phyloP scores from a whole-genome alignment of 73 alveolate species.

The Durusdinium trenchii region DNA sequence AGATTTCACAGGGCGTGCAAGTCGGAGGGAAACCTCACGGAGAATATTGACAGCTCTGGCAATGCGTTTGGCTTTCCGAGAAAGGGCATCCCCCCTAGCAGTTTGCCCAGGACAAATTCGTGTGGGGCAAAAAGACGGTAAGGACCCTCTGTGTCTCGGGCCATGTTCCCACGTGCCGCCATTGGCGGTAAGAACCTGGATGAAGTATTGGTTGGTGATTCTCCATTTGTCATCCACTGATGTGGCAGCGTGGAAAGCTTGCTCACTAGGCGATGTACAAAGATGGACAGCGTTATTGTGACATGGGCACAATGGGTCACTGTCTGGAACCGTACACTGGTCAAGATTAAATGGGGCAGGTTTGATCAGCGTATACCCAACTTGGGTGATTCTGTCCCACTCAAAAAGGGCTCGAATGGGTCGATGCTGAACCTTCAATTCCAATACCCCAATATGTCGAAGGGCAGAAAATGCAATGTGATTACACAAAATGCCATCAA shows the following conservation, averaged over 20 bases:
- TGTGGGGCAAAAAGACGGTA: neutral
- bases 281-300: neutral
- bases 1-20: no score
- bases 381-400: neutral
- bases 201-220: neutral
- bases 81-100: no score
- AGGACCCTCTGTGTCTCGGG: neutral
- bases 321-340: neutral
- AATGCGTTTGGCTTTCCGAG: no score
- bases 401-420: neutral
- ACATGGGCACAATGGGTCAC: neutral
- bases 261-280: neutral
- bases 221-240: neutral
- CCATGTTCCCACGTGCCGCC: neutral
- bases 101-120: no score
- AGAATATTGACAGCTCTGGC: no score
- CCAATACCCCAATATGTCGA: neutral
- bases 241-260: neutral
- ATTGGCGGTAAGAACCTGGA: neutral
- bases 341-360: neutral
- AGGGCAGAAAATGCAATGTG: neutral
- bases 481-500: neutral
- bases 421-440: neutral
- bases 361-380: neutral
- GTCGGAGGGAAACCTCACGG: no score